Evolutionary conservation across 2,329 filamentous ascomycete genomes (phyloP).

Genomic region (Alternaria conjuncta): DNA sequence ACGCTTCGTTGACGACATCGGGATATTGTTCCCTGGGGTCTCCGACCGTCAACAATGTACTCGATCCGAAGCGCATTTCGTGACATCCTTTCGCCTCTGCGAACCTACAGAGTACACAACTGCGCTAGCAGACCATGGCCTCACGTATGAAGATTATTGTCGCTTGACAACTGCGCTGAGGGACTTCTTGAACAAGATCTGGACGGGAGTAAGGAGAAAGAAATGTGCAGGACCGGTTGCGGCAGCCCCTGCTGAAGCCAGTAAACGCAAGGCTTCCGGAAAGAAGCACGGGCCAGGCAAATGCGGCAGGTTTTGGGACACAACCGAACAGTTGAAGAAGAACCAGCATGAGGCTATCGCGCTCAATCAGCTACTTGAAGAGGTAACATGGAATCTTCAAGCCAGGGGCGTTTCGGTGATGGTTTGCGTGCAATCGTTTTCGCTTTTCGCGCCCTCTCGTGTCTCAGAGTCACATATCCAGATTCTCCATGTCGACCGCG

Average conservation of each 20-base stretch:
- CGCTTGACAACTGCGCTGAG: slow-evolving; percentile 21
- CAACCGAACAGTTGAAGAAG: slow-evolving; percentile 15
- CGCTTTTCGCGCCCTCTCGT: slow-evolving; percentile 30
- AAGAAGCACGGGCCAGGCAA: not conserved
- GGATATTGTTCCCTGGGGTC: slow-evolving; percentile 34
- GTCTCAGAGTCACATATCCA: slow-evolving; percentile 31
- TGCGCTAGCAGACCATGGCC: slow-evolving; percentile 32
- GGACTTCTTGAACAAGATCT: slow-evolving; percentile 16
- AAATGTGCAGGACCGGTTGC: not conserved
- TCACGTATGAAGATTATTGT: slow-evolving; percentile 30
- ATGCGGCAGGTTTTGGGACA: slow-evolving; percentile 3
- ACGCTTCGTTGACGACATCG: slow-evolving; percentile 35
- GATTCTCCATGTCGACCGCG: slow-evolving; percentile 17
- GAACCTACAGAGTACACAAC: slow-evolving; percentile 37
- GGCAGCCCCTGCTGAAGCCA: not conserved
- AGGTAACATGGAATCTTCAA: slow-evolving; percentile 27
- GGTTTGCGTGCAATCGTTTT: slow-evolving; percentile 32
- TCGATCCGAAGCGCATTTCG: slow-evolving; percentile 25
- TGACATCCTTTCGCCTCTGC: slow-evolving; percentile 32
- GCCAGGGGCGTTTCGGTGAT: slow-evolving; percentile 27
- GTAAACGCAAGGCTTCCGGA: not conserved
- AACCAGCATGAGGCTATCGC: slow-evolving; percentile 18
- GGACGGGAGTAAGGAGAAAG: not conserved
- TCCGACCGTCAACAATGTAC: slow-evolving; percentile 24
- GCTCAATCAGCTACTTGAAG: slow-evolving; percentile 25